Evolutionary conservation across 1,284 basidiomycete genomes (phyloP).

Genomic region (Stereum hirsutum): DNA sequence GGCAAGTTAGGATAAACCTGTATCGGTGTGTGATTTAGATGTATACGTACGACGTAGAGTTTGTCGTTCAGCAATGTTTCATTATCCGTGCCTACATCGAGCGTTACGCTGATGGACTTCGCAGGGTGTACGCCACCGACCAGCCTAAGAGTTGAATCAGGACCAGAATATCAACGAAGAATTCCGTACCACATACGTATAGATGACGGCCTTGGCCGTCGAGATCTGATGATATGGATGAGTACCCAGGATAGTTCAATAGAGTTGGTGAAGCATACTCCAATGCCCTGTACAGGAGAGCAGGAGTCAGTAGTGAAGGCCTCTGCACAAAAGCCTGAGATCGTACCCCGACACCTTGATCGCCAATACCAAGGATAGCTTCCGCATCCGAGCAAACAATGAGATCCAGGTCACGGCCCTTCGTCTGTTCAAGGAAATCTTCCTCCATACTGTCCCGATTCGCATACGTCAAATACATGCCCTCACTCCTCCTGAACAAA

Average conservation of each 20-base stretch:
- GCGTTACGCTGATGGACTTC: conserved; percentile 51
- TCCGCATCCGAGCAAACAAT: conserved; percentile 80
- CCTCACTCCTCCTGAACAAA: conserved; percentile 68
- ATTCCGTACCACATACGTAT: conserved; percentile 43
- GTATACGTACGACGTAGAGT: conserved; percentile 51
- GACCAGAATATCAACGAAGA: background rate
- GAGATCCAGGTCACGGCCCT: conserved; percentile 55
- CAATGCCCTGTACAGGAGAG: conserved; percentile 29
- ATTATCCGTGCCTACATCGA: conserved; percentile 80
- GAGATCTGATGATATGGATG: conserved; percentile 49
- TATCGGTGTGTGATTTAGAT: background rate
- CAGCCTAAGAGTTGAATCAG: conserved; percentile 31
- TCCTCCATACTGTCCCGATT: conserved; percentile 67
- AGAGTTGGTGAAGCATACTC: conserved; percentile 23
- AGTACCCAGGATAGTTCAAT: background rate
- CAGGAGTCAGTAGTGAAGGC: background rate
- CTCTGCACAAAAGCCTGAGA: background rate
- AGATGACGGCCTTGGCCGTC: conserved; percentile 81
- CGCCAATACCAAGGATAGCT: conserved; percentile 76
- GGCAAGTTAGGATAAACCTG: background rate
- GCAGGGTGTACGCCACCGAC: conserved; percentile 77
- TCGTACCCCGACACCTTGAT: conserved; percentile 61
- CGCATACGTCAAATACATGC: conserved; percentile 57
- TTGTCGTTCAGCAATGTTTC: conserved; percentile 49
- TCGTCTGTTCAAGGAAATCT: conserved; percentile 59